phyloP scores from a whole-genome alignment of 176 grass and related monocot genomes.

The Alloteropsis semialata region DNA sequence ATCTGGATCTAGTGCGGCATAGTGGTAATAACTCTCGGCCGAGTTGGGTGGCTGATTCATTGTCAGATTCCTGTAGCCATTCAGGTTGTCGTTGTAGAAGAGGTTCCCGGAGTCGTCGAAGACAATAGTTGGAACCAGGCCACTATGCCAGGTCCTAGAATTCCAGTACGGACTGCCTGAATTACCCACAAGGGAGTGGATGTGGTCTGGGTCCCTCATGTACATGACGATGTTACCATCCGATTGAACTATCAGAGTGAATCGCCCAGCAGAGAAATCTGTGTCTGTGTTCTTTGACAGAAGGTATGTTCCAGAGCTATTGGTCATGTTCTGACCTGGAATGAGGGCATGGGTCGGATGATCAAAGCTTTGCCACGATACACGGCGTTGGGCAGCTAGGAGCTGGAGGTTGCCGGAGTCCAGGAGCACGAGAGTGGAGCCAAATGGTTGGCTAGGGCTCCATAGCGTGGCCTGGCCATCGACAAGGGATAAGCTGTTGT shows the following conservation, averaged over 20 bases:
- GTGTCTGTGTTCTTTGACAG: background rate
- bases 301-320: background rate
- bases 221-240: constrained; percentile 27
- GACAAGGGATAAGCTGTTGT: background rate
- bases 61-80: background rate
- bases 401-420: constrained; percentile 30
- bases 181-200: too few species aligned
- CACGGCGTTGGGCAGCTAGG: background rate
- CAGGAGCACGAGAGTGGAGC: background rate
- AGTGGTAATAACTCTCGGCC: background rate
- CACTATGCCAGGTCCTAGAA: background rate
- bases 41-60: background rate
- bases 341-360: background rate
- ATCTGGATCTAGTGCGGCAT: constrained; percentile 11
- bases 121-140: background rate
- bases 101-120: background rate
- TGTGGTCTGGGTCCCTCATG: background rate
- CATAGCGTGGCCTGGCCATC: background rate
- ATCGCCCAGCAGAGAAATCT: constrained; percentile 7
- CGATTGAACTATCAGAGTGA: background rate
- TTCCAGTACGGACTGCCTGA: background rate
- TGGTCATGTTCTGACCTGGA: background rate
- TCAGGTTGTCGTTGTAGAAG: background rate
- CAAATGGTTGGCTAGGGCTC: background rate
- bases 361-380: background rate